Conservation (phyloP, 2,329 filamentous ascomycete genomes). For the Zymoseptoria ardabiliae region DNA sequence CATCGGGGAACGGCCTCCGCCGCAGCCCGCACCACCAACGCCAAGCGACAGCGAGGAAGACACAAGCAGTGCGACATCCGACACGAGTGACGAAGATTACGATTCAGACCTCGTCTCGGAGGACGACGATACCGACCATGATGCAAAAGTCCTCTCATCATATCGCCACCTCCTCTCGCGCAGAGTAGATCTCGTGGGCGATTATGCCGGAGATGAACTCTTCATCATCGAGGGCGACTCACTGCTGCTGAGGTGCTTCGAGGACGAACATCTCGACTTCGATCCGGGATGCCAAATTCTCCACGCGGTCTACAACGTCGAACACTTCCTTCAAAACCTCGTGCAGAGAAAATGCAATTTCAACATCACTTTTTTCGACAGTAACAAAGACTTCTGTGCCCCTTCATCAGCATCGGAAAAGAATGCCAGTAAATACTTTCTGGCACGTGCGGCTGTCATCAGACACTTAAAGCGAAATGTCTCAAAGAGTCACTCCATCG, state of each 20-base stretch:
- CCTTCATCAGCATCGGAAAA: conserved; percentile 35
- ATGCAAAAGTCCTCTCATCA: conserved; percentile 12
- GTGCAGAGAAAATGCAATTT: conserved; percentile 61
- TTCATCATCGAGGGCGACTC: conserved; percentile 70
- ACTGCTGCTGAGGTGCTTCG: conserved; percentile 57
- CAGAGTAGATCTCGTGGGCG: conserved; percentile 60
- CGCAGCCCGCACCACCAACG: neutral
- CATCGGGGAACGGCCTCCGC: neutral
- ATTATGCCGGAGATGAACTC: conserved; percentile 66
- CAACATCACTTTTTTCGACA: conserved; percentile 61
- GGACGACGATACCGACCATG: conserved; percentile 7
- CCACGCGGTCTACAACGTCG: conserved; percentile 62
- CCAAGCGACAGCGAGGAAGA: neutral
- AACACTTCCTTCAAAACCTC: conserved; percentile 56
- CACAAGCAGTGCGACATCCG: neutral
- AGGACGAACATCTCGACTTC: conserved; percentile 58
- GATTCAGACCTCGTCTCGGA: conserved; percentile 3
- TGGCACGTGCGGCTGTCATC: conserved; percentile 58
- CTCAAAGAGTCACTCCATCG: conserved; percentile 32
- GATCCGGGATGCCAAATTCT: conserved; percentile 62
- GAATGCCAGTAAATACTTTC: conserved; percentile 47
- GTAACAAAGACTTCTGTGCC: conserved; percentile 49
- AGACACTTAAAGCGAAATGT: conserved; percentile 51
- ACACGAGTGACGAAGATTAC: neutral
- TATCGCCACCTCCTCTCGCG: conserved; percentile 40